Evolutionary conservation across 306 rosid species (phyloP), one percentile per base, ranked within the genome.

Genomic region (Lablab purpureus): DNA sequence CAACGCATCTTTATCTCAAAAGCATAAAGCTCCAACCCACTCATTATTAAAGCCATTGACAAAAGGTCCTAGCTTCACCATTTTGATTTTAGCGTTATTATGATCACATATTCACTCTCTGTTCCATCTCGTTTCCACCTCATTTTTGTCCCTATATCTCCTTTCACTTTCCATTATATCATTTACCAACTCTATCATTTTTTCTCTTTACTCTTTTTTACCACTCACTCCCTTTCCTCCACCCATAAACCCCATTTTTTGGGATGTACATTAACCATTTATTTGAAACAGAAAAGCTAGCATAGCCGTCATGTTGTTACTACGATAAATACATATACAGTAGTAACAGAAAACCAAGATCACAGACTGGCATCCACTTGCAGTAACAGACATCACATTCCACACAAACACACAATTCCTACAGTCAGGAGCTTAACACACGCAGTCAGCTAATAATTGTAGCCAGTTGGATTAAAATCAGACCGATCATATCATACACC

Each of bases 1-100:
- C 36, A 28, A 59, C 1, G 62, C 50, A 47, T 74, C 69, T 37
- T 34, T n/a, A 45, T n/a, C 46, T 19, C 10, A 79, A 50, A 76
- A 74, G 59, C 43, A 49, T 59, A 75, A 65, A 80, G 71, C 54
- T 34, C 36, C 47, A 76, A 34, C 55, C 70, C 71, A 62, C 15
- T 45, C 76, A 45, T 76, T 4, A 76, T 40, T 65, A 37, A 65
- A 46, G 37, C 47, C 4, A 62, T 43, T n/a, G 13, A 71, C 52
- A 63, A 51, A 77, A 43, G 69, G 55, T 19, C 51, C 59, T 11
- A 17, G 27, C 65, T 71, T 71, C 64, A 64, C 32, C 52, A 54
- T 17, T 40, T n/a, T 46, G 2, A 36, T 66, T 13, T 13, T 13
- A 27, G 9, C 12, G 65, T 23, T 5, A 51, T 51, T 18, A 51